Evolutionary conservation across 192 early-diverging fungal genomes (phyloP).

Genomic region (Backusella psychrophila): DNA sequence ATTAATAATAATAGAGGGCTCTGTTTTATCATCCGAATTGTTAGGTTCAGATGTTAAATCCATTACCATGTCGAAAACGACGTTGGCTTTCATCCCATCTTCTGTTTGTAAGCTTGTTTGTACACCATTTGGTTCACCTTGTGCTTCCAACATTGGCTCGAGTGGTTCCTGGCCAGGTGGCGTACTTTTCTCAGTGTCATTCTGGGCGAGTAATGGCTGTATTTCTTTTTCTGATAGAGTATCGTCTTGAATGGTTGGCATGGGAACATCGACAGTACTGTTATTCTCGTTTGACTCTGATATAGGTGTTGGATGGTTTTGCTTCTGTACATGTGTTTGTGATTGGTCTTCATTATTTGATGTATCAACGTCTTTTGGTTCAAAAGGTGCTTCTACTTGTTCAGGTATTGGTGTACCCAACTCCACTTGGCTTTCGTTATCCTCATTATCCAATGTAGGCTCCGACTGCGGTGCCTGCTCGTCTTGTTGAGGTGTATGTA

Average conservation of each 20-base stretch:
- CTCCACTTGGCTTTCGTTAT: background rate
- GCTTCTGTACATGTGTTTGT: background rate
- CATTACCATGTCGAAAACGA: background rate
- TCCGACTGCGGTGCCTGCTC: background rate
- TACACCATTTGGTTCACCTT: background rate
- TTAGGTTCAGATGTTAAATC: background rate
- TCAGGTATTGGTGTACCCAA: conserved; percentile 10
- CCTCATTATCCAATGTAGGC: background rate
- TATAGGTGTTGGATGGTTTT: background rate
- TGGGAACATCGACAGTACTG: background rate
- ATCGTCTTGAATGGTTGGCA: background rate
- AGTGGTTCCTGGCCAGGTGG: background rate
- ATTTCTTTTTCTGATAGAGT: background rate
- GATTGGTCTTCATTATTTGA: background rate
- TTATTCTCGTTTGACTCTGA: background rate
- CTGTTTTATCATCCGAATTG: background rate
- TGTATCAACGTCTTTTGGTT: background rate
- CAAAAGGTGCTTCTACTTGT: background rate
- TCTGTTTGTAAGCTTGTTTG: background rate
- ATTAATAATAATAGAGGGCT: background rate
- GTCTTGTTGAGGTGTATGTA: background rate
- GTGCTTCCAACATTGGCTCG: background rate
- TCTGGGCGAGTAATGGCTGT: background rate
- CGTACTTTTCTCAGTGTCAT: background rate
- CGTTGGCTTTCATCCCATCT: background rate